Evolutionary conservation across 768 basidiomycete species (phyloP).

Genomic region (Roridomyces roridus): DNA sequence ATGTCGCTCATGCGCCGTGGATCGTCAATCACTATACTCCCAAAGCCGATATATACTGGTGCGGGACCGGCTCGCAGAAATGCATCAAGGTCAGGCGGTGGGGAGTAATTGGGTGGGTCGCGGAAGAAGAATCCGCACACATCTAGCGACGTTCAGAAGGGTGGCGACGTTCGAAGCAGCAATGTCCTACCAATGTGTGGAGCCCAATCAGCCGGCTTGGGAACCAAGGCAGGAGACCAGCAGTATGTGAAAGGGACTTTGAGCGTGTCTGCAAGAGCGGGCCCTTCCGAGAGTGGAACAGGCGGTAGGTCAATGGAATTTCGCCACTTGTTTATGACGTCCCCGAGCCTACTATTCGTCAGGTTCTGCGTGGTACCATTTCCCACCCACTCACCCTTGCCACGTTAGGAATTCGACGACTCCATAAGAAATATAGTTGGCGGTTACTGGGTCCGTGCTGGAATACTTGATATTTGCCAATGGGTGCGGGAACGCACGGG

Average conservation of each 20-base stretch:
- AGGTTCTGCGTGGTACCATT: not conserved
- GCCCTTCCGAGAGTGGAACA: constrained; percentile 41
- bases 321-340: constrained; percentile 50
- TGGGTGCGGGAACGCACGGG: constrained; percentile 47
- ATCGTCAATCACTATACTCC: constrained; percentile 28
- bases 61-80: constrained; percentile 41
- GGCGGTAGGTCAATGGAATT: constrained; percentile 41
- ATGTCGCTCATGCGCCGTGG: constrained; percentile 29
- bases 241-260: constrained; percentile 50
- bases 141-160: no score
- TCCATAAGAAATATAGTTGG: constrained; percentile 48
- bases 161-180: no score
- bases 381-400: constrained; percentile 37
- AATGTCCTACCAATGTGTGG: constrained; percentile 45
- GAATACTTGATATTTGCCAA: constrained; percentile 47
- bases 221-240: constrained; percentile 44
- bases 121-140: constrained; percentile 51
- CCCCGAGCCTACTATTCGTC: constrained; percentile 39
- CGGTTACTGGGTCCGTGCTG: constrained; percentile 44
- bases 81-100: constrained; percentile 35
- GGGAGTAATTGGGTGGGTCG: constrained; percentile 38
- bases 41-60: constrained; percentile 53
- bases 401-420: constrained; percentile 50
- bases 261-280: constrained; percentile 41
- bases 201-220: constrained; percentile 49